A percentile compares a stretch with the other conserved stretches of the same genome.
Evolutionary conservation across 2,329 filamentous ascomycete species (phyloP).

Genomic region (Colletotrichum falcatum): DNA sequence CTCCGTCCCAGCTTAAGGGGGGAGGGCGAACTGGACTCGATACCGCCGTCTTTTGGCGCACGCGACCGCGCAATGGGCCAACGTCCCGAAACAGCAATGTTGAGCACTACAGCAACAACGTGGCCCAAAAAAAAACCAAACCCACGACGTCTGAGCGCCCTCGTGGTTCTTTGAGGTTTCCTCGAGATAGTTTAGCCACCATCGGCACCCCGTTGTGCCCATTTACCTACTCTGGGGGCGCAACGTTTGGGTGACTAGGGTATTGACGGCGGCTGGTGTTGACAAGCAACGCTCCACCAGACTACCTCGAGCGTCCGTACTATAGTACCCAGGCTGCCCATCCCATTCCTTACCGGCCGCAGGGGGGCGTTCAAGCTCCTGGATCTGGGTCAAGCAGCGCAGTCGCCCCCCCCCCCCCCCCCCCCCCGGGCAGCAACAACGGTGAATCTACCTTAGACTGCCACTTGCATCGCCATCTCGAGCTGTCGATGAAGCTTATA

Average conservation of each 20-base stretch:
- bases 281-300: constrained; percentile 38
- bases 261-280: constrained; percentile 28
- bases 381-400: constrained; percentile 23
- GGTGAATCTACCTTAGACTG: constrained; percentile 30
- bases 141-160: constrained; percentile 21
- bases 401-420: constrained; percentile 3
- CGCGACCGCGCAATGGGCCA: no score
- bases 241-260: constrained; percentile 15
- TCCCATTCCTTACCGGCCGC: constrained; percentile 20
- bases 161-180: constrained; percentile 29
- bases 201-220: constrained; percentile 11
- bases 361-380: constrained; percentile 17
- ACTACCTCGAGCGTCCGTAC: constrained; percentile 18
- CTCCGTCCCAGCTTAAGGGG: no score
- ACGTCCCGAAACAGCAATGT: background rate
- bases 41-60: background rate
- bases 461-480: constrained; percentile 11
- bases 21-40: background rate
- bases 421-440: constrained; percentile 14
- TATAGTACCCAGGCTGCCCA: background rate
- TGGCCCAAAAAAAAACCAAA: constrained; percentile 4
- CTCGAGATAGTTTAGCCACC: constrained; percentile 25
- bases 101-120: background rate
- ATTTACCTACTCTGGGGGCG: constrained; percentile 2
- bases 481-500: constrained; percentile 37